Conservation (phyloP, 208 protist genomes). For the Trichomonas gallinae region DNA sequence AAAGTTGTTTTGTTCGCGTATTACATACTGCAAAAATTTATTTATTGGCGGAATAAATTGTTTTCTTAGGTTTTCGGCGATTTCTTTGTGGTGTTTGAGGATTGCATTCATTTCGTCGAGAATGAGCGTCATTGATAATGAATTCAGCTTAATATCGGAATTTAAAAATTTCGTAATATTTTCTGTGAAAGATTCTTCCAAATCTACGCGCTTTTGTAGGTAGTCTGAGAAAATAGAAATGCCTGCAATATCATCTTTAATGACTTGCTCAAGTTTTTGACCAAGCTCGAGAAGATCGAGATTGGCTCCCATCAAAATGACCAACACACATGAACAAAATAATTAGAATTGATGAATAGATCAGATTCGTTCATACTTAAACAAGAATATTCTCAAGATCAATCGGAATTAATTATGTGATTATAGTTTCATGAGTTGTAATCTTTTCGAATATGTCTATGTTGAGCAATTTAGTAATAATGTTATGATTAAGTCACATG, state of each 20-base stretch:
- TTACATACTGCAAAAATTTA: neutral
- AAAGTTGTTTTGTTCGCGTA: neutral
- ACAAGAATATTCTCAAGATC: too few relatives aligned
- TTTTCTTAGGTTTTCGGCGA: neutral
- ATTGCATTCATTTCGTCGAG: neutral
- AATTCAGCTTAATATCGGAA: too few relatives aligned
- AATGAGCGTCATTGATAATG: neutral
- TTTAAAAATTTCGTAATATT: neutral
- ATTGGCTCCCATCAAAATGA: neutral
- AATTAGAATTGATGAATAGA: too few relatives aligned
- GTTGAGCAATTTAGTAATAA: too few relatives aligned
- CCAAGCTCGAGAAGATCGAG: neutral
- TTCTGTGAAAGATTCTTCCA: neutral
- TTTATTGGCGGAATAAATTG: slow-evolving; percentile 9
- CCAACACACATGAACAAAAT: too few relatives aligned
- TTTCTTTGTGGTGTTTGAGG: neutral
- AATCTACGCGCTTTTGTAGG: neutral
- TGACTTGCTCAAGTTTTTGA: neutral
- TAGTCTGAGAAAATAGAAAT: neutral
- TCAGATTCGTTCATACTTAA: too few relatives aligned
- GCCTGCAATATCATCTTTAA: neutral
- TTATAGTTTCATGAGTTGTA: too few relatives aligned
- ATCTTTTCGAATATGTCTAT: too few relatives aligned
- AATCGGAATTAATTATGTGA: too few relatives aligned
- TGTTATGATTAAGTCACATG: too few relatives aligned